These are phyloP conservation scores for Chamaecrista fasciculata DNA, from an alignment of 306 rosid genomes.

Conservation along the genomic window DNA sequence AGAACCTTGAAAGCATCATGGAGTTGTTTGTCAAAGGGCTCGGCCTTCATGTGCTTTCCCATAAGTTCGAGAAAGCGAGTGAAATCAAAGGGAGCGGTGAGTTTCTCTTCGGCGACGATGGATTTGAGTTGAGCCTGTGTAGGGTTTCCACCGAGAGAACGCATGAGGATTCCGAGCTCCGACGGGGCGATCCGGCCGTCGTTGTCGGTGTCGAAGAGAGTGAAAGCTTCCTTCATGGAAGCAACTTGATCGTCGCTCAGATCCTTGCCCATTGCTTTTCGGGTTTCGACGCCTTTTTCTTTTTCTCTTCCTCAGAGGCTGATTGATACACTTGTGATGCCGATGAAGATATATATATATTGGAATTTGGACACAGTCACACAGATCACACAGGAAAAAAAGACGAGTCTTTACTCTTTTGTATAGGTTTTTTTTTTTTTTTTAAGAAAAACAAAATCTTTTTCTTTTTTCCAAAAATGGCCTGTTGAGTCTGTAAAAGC, in stretches of 20 bases:
- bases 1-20: conserved; percentile 95
- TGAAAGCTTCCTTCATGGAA: conserved; percentile 95
- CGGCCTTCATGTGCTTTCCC: conserved; percentile 93
- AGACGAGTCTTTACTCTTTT: no score
- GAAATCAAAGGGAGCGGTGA: conserved; percentile 80
- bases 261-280: conserved; percentile 76
- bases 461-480: no score
- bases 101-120: conserved; percentile 74
- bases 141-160: conserved; percentile 94
- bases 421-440: no score
- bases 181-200: conserved; percentile 94
- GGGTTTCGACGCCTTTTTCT: conserved; percentile 24
- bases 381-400: no score
- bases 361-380: no score
- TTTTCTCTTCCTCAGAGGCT: no score
- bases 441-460: no score
- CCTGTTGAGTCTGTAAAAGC: no score
- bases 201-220: conserved; percentile 80
- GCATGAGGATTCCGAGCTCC: conserved; percentile 97
- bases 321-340: no score
- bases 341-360: no score
- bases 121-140: conserved; percentile 94
- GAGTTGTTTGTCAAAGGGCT: conserved; percentile 95
- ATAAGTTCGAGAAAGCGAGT: conserved; percentile 80
- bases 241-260: conserved; percentile 89